Evolutionary conservation across 768 basidiomycete species (phyloP).

Genomic region (Kwoniella dendrophila): DNA sequence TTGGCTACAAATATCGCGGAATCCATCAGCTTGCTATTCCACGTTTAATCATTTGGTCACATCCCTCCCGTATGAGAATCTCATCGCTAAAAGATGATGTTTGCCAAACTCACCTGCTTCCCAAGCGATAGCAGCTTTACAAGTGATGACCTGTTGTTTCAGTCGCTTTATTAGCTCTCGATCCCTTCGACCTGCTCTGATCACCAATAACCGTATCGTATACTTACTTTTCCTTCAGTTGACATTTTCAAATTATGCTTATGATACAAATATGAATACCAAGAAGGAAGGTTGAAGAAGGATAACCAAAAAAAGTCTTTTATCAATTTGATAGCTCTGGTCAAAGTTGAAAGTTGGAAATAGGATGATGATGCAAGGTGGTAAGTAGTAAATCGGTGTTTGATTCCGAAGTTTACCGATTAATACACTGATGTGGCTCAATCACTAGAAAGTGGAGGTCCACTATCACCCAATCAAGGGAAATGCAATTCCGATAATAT

Average conservation of each 20-base stretch:
- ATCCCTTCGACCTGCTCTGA: neutral
- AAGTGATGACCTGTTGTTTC: conserved; percentile 67
- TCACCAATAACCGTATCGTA: too few species aligned
- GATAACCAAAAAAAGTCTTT: too few species aligned
- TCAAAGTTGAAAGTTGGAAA: neutral
- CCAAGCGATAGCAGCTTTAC: conserved; percentile 97
- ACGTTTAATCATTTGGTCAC: too few species aligned
- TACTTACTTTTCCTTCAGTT: conserved; percentile 67
- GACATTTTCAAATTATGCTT: conserved; percentile 62
- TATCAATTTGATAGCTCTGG: too few species aligned
- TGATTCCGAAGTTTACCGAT: too few species aligned
- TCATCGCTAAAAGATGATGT: neutral
- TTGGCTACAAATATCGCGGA: conserved; percentile 33
- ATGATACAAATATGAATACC: neutral
- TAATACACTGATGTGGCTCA: too few species aligned
- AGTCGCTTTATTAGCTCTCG: conserved; percentile 4
- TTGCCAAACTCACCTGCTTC: conserved; percentile 73
- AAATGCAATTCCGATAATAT: too few species aligned
- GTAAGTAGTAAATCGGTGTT: neutral
- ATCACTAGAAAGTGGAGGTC: too few species aligned
- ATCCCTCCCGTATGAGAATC: neutral
- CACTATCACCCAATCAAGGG: too few species aligned
- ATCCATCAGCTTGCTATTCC: too few species aligned
- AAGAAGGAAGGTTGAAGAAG: neutral
- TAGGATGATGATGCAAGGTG: neutral